Percentiles rank a stretch among this genome's conserved stretches.
These are phyloP conservation scores for Blastomyces gilchristii DNA, from an alignment of 2,329 filamentous ascomycete species.

Conservation along the genomic window DNA sequence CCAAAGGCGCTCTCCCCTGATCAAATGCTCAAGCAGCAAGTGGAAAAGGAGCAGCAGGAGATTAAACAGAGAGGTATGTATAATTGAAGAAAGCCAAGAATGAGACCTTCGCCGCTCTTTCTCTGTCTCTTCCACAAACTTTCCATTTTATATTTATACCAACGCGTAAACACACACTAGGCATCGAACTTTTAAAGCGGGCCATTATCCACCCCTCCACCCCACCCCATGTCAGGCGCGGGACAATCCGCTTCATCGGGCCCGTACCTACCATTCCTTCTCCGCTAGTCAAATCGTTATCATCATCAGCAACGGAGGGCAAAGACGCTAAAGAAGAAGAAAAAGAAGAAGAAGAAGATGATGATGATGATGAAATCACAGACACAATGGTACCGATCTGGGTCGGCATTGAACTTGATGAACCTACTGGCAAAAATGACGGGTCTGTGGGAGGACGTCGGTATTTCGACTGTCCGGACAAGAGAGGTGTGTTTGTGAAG, in stretches of 20 bases:
- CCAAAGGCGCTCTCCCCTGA: conserved; percentile 67
- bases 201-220: conserved; percentile 36
- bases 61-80: conserved; percentile 54
- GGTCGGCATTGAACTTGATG: conserved; percentile 52
- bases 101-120: neutral
- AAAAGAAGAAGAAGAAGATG: conserved; percentile 13
- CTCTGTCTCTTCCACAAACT: neutral
- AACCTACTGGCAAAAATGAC: conserved; percentile 57
- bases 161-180: conserved; percentile 18
- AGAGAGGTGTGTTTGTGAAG: conserved; percentile 51
- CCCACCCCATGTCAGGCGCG: conserved; percentile 35
- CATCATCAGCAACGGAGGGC: neutral
- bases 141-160: neutral
- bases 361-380: conserved; percentile 3
- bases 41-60: conserved; percentile 49
- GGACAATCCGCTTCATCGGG: conserved; percentile 35
- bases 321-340: neutral
- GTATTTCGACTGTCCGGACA: conserved; percentile 46
- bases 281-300: conserved; percentile 19
- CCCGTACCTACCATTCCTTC: conserved; percentile 32
- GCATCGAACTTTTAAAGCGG: conserved; percentile 35
- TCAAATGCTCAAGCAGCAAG: conserved; percentile 58
- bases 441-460: conserved; percentile 42
- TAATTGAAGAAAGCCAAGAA: neutral
- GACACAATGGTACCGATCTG: conserved; percentile 32